Conservation (phyloP, 768 basidiomycete species). For the Pulveroboletus ravenelii region DNA sequence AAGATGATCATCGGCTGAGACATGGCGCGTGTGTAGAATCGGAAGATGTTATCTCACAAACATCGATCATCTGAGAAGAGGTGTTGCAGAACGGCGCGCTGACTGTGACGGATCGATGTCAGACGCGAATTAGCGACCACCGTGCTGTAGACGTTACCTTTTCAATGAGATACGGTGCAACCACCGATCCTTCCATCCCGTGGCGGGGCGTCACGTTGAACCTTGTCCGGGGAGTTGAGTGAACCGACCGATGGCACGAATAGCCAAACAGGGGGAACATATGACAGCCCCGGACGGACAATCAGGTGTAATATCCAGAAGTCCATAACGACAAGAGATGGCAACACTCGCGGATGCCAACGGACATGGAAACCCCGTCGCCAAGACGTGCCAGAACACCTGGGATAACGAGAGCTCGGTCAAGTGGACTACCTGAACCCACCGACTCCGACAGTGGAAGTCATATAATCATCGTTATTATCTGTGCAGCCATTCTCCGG, state of each 20-base stretch:
- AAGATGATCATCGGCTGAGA: constrained; percentile 53
- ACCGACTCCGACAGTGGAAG: not conserved
- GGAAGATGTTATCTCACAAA: not conserved
- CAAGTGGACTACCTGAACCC: not conserved
- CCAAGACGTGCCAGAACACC: not conserved
- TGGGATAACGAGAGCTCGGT: not conserved
- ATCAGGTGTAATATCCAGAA: not conserved
- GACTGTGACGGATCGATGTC: not conserved
- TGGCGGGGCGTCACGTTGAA: not conserved
- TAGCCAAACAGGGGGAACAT: not conserved
- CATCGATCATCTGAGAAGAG: constrained; percentile 14
- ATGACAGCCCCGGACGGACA: not conserved
- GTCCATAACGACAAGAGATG: constrained; percentile 6
- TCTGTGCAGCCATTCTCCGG: not conserved
- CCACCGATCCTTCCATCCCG: constrained; percentile 11
- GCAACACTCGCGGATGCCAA: not conserved
- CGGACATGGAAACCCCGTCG: constrained; percentile 4
- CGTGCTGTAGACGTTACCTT: constrained; percentile 11
- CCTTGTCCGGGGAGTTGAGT: not conserved
- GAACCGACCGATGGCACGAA: constrained; percentile 2
- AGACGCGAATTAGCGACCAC: not conserved
- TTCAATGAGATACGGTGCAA: constrained; percentile 2
- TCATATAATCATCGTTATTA: not conserved
- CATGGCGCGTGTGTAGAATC: constrained; percentile 23
- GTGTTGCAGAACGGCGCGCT: not conserved